phyloP scores from a whole-genome alignment of 2,329 filamentous ascomycete species.

The Mycocentrospora acerina region DNA sequence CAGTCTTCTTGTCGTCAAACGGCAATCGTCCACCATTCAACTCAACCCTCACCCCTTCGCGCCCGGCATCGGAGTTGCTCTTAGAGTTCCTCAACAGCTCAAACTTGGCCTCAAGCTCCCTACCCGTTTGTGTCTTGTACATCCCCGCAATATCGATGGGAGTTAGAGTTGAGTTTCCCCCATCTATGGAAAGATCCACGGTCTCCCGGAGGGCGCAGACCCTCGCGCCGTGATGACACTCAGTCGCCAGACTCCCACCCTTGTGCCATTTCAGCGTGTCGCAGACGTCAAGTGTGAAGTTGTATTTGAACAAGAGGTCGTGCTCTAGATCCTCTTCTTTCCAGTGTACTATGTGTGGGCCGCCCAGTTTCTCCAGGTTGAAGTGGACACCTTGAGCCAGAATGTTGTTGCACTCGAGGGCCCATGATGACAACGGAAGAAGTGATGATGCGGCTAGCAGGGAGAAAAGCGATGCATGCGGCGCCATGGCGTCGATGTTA shows the following conservation, averaged over 20 bases:
- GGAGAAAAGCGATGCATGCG: conserved; percentile 23
- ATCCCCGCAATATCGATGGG: conserved; percentile 76
- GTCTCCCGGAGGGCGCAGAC: conserved; percentile 74
- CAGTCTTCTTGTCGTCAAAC: conserved; percentile 50
- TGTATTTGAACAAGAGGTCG: conserved; percentile 66
- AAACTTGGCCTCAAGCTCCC: conserved; percentile 65
- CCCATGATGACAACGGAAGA: conserved; percentile 27
- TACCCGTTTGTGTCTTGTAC: conserved; percentile 57
- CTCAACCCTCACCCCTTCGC: conserved; percentile 71
- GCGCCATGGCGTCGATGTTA: conserved; percentile 20
- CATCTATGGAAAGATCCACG: conserved; percentile 53
- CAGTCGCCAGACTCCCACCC: conserved; percentile 49
- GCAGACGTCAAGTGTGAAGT: conserved; percentile 81
- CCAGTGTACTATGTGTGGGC: conserved; percentile 68
- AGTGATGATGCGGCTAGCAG: conserved; percentile 27
- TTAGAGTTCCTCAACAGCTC: conserved; percentile 66
- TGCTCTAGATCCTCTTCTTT: conserved; percentile 46
- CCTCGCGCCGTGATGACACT: conserved; percentile 70
- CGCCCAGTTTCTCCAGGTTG: conserved; percentile 64
- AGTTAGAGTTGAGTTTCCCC: conserved; percentile 52
- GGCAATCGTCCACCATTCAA: conserved; percentile 61
- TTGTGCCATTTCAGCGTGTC: conserved; percentile 63
- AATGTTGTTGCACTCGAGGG: conserved; percentile 64
- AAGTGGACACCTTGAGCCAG: conserved; percentile 61
- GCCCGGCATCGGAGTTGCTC: conserved; percentile 64